A percentile compares a stretch with the other conserved stretches of the same genome.
Conservation (phyloP, 225 moss, liverwort and hornwort genomes). For the Climacium dendroides region DNA sequence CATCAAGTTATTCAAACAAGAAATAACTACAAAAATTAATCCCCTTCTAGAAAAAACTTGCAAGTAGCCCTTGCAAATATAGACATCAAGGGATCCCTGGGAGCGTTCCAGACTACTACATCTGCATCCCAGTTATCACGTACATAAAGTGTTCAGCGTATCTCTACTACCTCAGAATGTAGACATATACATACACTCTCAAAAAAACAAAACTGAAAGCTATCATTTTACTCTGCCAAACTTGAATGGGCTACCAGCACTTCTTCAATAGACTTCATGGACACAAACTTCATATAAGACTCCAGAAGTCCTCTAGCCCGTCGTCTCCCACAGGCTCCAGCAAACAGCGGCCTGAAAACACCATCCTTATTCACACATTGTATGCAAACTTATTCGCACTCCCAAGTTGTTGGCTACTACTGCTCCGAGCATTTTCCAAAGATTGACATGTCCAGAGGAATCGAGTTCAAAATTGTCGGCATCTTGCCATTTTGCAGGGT, state of each 20-base stretch:
- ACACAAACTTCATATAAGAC: not conserved
- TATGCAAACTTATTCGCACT: not conserved
- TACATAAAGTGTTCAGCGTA: not conserved
- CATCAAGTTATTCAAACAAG: not conserved
- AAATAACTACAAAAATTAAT: not conserved
- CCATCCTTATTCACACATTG: conserved; percentile 2
- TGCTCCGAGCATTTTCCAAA: not conserved
- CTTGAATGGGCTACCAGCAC: not conserved
- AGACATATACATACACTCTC: not conserved
- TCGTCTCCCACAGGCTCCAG: not conserved
- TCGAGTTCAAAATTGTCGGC: not conserved
- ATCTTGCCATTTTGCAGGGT: not conserved
- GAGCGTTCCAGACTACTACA: not conserved
- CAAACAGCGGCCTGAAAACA: not conserved
- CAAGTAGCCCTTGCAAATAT: conserved; percentile 2
- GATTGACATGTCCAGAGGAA: not conserved
- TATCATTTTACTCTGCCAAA: not conserved
- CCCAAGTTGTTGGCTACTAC: not conserved
- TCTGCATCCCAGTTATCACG: conserved; percentile 9
- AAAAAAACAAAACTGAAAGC: not conserved
- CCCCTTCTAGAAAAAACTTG: not conserved
- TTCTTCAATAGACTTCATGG: not conserved
- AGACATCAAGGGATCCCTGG: not conserved
- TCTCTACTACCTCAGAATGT: not conserved
- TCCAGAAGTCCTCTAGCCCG: not conserved